Evolutionary conservation across 805 yeast genomes (phyloP), one percentile per base, ranked within the genome.

Genomic region (Nakazawaea molendinolei): DNA sequence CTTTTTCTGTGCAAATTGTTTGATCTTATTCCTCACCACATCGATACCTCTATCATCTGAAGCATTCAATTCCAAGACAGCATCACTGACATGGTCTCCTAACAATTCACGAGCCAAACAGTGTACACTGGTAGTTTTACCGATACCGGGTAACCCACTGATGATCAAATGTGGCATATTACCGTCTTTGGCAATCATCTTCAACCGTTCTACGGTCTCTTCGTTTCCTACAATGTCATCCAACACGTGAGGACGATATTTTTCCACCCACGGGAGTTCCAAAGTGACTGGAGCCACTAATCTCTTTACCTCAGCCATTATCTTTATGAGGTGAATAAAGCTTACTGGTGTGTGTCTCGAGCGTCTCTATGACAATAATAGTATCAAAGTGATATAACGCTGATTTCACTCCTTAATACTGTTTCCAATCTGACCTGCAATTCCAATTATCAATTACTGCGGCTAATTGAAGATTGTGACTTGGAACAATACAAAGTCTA

Each of bases 31-130:
- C 43, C 98, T 71, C 8, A 92, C 97, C 18, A 89, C 95, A 35
- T 92, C 98, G 35, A 92, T 92, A 44, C 98, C 98, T 64, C 98
- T 72, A 55, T 92, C 97, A 55, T 92, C 98, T 1, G 95, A 82
- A 1, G 98, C 98, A 56, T 92, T 92, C 52, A 92, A 65, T 58
- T 92, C 98, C 39, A 92, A 61, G 1, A 90, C 90, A 0, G 95
- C 98, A 45, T 82, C 90, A 24, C 68, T 65, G 48, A 79, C 79
- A 18, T 76, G 62, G 14, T 73, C 73, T 0, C 95, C 95, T 21
- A 92, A 65, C 28, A 92, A 60, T 51, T 84, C 95, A 35, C 75
- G 71, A 0, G 97, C 97, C 20, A 92, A 69, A 61, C 97, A 89
- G 42, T 84, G 85, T 5, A 92, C 76, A 2, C 96, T 82, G 0